These are phyloP conservation scores for Sclerotinia borealis DNA, from an alignment of 2,329 filamentous ascomycete species.

Conservation along the genomic window DNA sequence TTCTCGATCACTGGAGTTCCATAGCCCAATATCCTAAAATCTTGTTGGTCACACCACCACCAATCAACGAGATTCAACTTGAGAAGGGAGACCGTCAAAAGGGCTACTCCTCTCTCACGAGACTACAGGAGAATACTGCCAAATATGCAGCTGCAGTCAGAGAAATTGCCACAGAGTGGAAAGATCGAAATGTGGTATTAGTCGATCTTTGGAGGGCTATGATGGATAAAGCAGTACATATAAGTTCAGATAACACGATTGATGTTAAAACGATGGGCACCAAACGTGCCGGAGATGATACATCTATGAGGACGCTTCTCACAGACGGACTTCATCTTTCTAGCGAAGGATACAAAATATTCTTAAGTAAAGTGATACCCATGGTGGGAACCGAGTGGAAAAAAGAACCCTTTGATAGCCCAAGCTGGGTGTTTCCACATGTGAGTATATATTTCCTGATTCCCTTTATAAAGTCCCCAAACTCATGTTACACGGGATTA, in stretches of 20 bases:
- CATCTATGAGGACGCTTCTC: slow-evolving; percentile 20
- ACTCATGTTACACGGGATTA: neutral
- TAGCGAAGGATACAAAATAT: slow-evolving; percentile 28
- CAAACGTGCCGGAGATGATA: slow-evolving; percentile 17
- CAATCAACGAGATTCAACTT: slow-evolving; percentile 55
- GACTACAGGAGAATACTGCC: slow-evolving; percentile 55
- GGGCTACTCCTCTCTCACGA: slow-evolving; percentile 36
- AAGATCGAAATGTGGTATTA: slow-evolving; percentile 46
- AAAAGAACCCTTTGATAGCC: slow-evolving; percentile 17
- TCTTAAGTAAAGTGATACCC: slow-evolving; percentile 23
- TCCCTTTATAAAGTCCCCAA: too few relatives aligned
- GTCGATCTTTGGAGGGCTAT: slow-evolving; percentile 77
- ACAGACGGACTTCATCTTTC: slow-evolving; percentile 31
- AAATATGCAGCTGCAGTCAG: slow-evolving; percentile 58
- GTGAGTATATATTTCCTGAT: slow-evolving; percentile 27
- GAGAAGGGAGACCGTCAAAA: slow-evolving; percentile 30
- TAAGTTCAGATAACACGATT: slow-evolving; percentile 35
- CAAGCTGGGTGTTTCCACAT: slow-evolving; percentile 28
- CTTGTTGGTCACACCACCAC: slow-evolving; percentile 76
- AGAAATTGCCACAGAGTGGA: slow-evolving; percentile 34
- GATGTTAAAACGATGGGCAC: slow-evolving; percentile 19
- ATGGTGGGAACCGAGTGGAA: slow-evolving; percentile 24
- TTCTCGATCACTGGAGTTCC: slow-evolving; percentile 61
- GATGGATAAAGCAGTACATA: slow-evolving; percentile 60
- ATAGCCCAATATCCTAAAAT: slow-evolving; percentile 63